phyloP scores from a whole-genome alignment of 805 yeast species.

The Wickerhamomyces strasburgensis region DNA sequence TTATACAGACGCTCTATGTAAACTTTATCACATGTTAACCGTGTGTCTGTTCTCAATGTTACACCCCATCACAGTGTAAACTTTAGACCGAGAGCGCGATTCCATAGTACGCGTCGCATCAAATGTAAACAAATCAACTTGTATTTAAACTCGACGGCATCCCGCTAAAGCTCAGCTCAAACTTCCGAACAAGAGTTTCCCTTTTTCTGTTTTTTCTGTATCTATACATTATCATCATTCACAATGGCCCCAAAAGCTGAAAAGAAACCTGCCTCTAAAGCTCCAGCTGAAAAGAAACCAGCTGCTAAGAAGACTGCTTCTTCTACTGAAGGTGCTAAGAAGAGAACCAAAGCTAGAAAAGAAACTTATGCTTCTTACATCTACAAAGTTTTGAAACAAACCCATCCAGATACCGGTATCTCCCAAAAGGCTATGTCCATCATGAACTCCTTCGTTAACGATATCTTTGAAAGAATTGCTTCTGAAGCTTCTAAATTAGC shows the following conservation, averaged over 20 bases:
- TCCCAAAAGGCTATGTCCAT: slow-evolving; percentile 98
- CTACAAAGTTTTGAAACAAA: slow-evolving; percentile 97
- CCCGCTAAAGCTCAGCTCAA: not conserved
- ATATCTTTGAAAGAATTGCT: slow-evolving; percentile 97
- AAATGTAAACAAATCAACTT: slow-evolving; percentile 2
- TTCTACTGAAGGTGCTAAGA: slow-evolving; percentile 74
- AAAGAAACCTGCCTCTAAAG: slow-evolving; percentile 72
- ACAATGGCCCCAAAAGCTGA: slow-evolving; percentile 67
- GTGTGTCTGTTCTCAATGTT: not conserved
- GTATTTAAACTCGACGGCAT: not conserved
- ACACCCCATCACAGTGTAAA: not conserved
- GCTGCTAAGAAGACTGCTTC: slow-evolving; percentile 83
- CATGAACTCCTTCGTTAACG: slow-evolving; percentile 97
- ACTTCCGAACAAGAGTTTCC: not conserved
- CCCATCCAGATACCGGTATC: slow-evolving; percentile 99
- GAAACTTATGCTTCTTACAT: slow-evolving; percentile 97
- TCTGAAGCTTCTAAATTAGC: slow-evolving; percentile 97
- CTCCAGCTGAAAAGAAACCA: slow-evolving; percentile 96
- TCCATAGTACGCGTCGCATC: not conserved
- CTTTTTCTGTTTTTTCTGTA: slow-evolving; percentile 2
- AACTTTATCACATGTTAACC: not conserved
- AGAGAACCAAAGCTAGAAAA: slow-evolving; percentile 95
- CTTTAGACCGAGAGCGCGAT: not conserved
- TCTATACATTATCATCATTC: slow-evolving; percentile 12
- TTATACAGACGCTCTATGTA: not conserved